A percentile compares a stretch with the other conserved stretches of the same genome.
Evolutionary conservation across 257 asterid species (phyloP).

Genomic region (Nicotiana tomentosiformis): DNA sequence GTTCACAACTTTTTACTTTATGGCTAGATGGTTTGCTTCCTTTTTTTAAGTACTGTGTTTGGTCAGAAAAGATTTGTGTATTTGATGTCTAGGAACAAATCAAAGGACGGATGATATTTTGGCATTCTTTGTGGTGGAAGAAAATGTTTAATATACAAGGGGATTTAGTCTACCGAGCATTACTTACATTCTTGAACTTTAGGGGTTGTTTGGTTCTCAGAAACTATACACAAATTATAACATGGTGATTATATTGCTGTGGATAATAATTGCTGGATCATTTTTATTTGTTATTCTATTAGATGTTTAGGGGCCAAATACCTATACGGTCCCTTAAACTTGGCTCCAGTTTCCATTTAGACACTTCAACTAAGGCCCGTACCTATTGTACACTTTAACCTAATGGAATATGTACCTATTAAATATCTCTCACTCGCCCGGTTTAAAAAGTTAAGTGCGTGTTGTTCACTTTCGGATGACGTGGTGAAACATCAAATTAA

Average conservation of each 20-base stretch:
- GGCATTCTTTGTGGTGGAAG: background rate
- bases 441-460: too few relatives aligned
- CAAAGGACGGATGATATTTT: background rate
- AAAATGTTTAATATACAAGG: background rate
- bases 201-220: too few relatives aligned
- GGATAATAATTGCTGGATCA: background rate
- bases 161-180: too few relatives aligned
- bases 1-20: background rate
- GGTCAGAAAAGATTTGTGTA: background rate
- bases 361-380: too few relatives aligned
- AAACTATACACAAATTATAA: background rate
- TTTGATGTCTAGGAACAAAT: background rate
- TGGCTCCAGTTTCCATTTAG: too few relatives aligned
- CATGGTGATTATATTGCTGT: background rate
- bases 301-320: background rate
- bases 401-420: too few relatives aligned
- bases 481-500: too few relatives aligned
- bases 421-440: too few relatives aligned
- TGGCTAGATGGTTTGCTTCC: background rate
- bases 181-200: too few relatives aligned
- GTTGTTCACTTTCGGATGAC: too few relatives aligned
- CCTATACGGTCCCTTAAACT: too few relatives aligned
- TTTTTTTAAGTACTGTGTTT: background rate
- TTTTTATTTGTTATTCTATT: background rate
- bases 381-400: too few relatives aligned